Evolutionary conservation across 1,139 yeast genomes (phyloP).

Genomic region (Candida mesenterica): DNA sequence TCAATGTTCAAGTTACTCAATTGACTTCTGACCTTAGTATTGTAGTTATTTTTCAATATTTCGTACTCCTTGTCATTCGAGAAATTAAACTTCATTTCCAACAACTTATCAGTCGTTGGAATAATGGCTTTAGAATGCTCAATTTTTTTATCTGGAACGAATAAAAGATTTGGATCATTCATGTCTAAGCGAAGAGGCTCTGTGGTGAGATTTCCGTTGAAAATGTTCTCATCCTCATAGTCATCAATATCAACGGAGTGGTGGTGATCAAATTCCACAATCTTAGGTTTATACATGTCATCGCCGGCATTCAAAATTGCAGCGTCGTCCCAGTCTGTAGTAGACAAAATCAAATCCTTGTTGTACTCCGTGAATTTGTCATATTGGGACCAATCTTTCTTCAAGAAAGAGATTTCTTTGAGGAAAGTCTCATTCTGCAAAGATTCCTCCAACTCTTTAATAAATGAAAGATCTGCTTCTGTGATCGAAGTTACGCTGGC

Average conservation of each 20-base stretch:
- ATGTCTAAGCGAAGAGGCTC: constrained; percentile 62
- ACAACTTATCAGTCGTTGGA: constrained; percentile 49
- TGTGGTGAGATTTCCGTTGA: constrained; percentile 62
- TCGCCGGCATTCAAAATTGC: constrained; percentile 54
- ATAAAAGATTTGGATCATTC: constrained; percentile 81
- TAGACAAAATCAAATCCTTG: constrained; percentile 65
- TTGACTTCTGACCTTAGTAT: constrained; percentile 88
- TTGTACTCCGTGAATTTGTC: constrained; percentile 44
- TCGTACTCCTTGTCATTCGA: constrained; percentile 91
- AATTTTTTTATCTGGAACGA: constrained; percentile 47
- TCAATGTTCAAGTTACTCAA: constrained; percentile 89
- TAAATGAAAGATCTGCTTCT: constrained; percentile 32
- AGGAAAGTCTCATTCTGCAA: constrained; percentile 18
- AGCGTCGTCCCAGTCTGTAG: constrained; percentile 84
- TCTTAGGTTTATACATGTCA: constrained; percentile 9
- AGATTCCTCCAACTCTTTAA: constrained; percentile 27
- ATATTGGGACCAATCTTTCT: constrained; percentile 35
- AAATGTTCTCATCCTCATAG: constrained; percentile 76
- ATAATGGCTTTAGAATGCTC: constrained; percentile 33
- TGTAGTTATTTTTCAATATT: constrained; percentile 77
- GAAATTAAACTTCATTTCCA: constrained; percentile 64
- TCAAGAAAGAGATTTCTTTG: constrained; percentile 33
- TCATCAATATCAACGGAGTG: constrained; percentile 28
- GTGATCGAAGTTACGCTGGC: constrained; percentile 23
- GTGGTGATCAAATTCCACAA: constrained; percentile 8